Evolutionary conservation across 768 basidiomycete species (phyloP).

Genomic region (Daedalea quercina): DNA sequence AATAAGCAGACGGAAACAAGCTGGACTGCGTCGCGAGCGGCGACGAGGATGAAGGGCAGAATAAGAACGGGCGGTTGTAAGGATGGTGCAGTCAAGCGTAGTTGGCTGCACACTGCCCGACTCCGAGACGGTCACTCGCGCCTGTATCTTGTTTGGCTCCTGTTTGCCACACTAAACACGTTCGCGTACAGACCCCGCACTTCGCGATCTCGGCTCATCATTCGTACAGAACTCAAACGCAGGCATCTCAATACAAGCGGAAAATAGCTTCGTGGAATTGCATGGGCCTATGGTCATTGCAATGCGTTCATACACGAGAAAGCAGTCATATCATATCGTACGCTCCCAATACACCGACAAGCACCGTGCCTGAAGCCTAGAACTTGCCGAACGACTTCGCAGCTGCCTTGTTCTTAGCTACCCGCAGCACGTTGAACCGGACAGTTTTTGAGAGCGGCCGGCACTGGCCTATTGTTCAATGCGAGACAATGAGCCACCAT

Average conservation of each 20-base stretch:
- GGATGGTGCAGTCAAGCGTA: neutral
- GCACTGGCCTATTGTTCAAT: constrained; percentile 73
- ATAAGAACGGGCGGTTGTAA: neutral
- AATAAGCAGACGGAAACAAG: neutral
- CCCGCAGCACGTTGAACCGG: constrained; percentile 97
- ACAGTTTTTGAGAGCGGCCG: constrained; percentile 98
- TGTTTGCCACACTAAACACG: constrained; percentile 12
- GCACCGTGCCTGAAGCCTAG: constrained; percentile 29
- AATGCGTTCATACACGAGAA: constrained; percentile 24
- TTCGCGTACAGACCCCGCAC: neutral
- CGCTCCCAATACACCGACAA: constrained; percentile 7
- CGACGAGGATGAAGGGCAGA: constrained; percentile 4
- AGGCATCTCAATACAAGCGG: neutral
- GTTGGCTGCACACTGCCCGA: neutral
- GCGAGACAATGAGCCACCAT: neutral
- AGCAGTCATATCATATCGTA: constrained; percentile 24
- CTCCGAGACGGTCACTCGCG: neutral
- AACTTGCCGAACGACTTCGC: constrained; percentile 95
- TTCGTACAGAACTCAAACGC: neutral
- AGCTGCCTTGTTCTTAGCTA: constrained; percentile 88
- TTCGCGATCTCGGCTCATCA: neutral
- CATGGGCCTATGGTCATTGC: constrained; percentile 24
- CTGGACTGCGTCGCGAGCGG: neutral
- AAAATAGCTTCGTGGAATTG: constrained; percentile 2
- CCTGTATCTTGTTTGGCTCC: constrained; percentile 14